Evolutionary conservation across 2,329 filamentous ascomycete species (phyloP).

Genomic region (Colletotrichum eremochloae): DNA sequence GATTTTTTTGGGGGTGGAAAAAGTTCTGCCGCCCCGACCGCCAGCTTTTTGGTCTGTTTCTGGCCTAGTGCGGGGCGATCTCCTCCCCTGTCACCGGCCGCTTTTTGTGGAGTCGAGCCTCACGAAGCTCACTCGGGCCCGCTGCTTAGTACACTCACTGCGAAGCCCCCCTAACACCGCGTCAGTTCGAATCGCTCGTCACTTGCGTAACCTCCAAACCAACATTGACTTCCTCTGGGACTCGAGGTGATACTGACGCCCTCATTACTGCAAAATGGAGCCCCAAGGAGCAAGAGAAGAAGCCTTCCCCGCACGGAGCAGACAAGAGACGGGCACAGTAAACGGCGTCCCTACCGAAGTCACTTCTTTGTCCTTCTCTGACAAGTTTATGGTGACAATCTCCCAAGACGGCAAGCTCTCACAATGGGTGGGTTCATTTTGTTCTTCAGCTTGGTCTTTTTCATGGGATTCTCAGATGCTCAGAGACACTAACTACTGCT

Average conservation of each 20-base stretch:
- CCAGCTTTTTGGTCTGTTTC: slow-evolving; percentile 47
- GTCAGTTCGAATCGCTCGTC: no score
- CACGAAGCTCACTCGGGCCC: background rate
- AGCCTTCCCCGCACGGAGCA: slow-evolving; percentile 78
- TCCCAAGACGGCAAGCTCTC: slow-evolving; percentile 87
- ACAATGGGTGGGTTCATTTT: slow-evolving; percentile 80
- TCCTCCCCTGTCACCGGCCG: slow-evolving; percentile 21
- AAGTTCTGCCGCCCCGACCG: slow-evolving; percentile 55
- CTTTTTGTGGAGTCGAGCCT: slow-evolving; percentile 14
- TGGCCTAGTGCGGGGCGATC: slow-evolving; percentile 54
- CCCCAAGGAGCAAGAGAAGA: slow-evolving; percentile 59
- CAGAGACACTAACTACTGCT: background rate
- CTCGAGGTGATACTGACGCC: background rate
- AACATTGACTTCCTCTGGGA: background rate
- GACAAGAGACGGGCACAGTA: slow-evolving; percentile 71
- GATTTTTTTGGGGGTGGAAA: slow-evolving; percentile 53
- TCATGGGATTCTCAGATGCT: background rate
- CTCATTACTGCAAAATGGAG: slow-evolving; percentile 52
- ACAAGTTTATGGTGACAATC: slow-evolving; percentile 92
- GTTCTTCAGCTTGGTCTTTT: slow-evolving; percentile 45
- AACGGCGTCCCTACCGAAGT: slow-evolving; percentile 79
- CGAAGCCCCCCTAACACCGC: background rate
- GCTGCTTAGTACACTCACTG: background rate
- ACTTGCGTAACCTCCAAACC: background rate
- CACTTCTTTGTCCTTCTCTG: slow-evolving; percentile 80